A percentile compares a stretch with the other conserved stretches of the same genome.
These are phyloP conservation scores for Sclerotinia minor DNA, from an alignment of 2,329 filamentous ascomycete species.

Conservation along the genomic window DNA sequence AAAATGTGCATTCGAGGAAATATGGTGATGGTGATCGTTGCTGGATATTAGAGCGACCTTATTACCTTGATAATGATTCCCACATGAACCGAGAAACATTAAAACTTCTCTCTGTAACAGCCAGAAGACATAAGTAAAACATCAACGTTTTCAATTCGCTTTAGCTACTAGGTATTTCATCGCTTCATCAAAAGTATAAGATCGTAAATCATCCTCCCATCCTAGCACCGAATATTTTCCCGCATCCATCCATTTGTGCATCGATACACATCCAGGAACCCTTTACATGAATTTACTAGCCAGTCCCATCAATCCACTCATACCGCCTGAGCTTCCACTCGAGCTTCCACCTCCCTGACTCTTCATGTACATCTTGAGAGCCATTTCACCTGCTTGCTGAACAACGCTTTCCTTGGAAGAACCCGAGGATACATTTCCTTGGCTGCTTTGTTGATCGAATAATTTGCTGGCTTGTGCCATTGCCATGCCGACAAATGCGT, in stretches of 20 bases:
- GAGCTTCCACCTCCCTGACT: constrained; percentile 58
- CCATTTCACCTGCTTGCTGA: constrained; percentile 78
- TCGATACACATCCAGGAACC: background rate
- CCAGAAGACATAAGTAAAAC: background rate
- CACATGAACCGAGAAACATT: no score
- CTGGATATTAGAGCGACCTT: no score
- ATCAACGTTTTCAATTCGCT: background rate
- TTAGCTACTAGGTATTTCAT: background rate
- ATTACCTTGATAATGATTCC: no score
- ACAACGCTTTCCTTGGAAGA: constrained; percentile 80
- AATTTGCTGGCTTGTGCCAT: constrained; percentile 83
- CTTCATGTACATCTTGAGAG: constrained; percentile 90
- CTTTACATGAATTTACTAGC: constrained; percentile 60
- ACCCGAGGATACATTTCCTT: constrained; percentile 55
- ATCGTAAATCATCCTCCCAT: constrained; percentile 3
- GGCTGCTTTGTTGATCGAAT: constrained; percentile 58
- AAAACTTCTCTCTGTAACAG: no score
- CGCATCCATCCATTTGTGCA: background rate
- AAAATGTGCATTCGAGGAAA: no score
- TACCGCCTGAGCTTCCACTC: constrained; percentile 38
- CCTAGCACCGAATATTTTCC: constrained; percentile 1
- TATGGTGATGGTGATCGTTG: no score
- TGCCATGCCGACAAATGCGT: constrained; percentile 78
- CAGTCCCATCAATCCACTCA: constrained; percentile 51
- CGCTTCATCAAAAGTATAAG: background rate